These are phyloP conservation scores for Piper longum DNA, from an alignment of 164 flowering plant species.

Conservation along the genomic window DNA sequence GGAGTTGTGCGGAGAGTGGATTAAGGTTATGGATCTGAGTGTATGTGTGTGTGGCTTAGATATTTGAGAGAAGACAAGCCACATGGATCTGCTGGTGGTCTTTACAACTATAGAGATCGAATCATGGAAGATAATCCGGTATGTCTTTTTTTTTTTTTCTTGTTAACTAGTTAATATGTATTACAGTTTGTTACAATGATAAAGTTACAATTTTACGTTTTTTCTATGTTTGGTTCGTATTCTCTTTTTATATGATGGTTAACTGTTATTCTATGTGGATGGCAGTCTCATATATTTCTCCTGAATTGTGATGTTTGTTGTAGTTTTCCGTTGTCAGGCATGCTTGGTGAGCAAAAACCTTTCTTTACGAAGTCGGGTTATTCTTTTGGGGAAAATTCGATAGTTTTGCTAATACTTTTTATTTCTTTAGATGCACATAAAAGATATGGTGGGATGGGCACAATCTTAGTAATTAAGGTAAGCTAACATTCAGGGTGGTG, in stretches of 20 bases:
- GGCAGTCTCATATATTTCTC: slow-evolving; percentile 86
- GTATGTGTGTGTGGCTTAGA: slow-evolving; percentile 23
- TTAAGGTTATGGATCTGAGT: slow-evolving; percentile 2
- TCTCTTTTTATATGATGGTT: neutral
- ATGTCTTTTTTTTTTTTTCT: slow-evolving; percentile 8
- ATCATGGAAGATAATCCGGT: slow-evolving; percentile 97
- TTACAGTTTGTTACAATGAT: neutral
- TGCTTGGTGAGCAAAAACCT: slow-evolving; percentile 55
- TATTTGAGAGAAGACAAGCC: slow-evolving; percentile 93
- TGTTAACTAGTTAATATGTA: neutral
- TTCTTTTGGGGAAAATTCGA: neutral
- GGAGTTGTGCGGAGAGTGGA: too few relatives aligned
- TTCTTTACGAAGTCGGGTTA: neutral
- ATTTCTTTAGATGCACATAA: slow-evolving; percentile 32
- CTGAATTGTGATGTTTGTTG: slow-evolving; percentile 95
- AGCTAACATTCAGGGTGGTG: neutral
- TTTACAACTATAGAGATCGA: slow-evolving; percentile 79
- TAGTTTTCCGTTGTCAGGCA: slow-evolving; percentile 81
- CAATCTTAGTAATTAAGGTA: slow-evolving; percentile 81
- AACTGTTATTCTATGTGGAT: slow-evolving; percentile 2
- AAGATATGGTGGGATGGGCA: slow-evolving; percentile 88
- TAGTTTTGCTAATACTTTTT: neutral
- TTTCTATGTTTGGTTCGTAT: neutral
- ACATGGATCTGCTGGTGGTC: slow-evolving; percentile 97
- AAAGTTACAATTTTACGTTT: neutral